phyloP scores from a whole-genome alignment of 2,329 filamentous ascomycete genomes.

The Paecilomyces niveus region DNA sequence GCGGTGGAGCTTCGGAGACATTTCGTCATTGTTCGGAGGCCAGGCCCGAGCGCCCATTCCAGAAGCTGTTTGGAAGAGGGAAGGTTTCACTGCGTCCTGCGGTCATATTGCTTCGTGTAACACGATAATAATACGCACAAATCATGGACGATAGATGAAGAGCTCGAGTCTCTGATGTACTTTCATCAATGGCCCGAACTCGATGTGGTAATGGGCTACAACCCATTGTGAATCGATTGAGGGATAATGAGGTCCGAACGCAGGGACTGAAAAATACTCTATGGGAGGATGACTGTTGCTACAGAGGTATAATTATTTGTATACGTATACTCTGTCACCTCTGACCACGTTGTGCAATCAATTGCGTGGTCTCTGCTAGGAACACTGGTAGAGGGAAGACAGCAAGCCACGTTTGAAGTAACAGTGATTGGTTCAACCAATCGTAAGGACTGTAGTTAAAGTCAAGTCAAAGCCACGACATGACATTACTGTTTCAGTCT shows the following conservation, averaged over 20 bases:
- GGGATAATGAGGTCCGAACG: neutral
- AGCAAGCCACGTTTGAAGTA: neutral
- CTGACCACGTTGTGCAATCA: neutral
- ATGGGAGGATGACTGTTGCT: neutral
- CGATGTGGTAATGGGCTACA: no score
- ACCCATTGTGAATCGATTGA: neutral
- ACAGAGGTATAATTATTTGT: neutral
- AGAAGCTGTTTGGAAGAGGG: neutral
- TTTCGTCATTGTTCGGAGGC: neutral
- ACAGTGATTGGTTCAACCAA: neutral
- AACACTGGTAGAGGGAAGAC: neutral
- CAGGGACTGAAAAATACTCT: neutral
- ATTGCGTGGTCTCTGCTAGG: neutral
- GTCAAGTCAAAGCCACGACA: neutral
- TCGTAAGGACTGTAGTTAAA: neutral
- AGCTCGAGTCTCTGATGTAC: neutral
- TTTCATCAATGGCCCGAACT: neutral
- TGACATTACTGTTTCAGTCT: neutral
- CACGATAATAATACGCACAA: neutral
- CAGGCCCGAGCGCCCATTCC: neutral
- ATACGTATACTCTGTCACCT: neutral
- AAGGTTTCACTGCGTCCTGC: neutral
- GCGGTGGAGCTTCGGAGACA: neutral
- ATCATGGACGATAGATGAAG: neutral
- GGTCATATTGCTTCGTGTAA: neutral